These are phyloP conservation scores for Yamadazyma sp. DNA, from an alignment of 1,139 yeast species.

Conservation along the genomic window DNA sequence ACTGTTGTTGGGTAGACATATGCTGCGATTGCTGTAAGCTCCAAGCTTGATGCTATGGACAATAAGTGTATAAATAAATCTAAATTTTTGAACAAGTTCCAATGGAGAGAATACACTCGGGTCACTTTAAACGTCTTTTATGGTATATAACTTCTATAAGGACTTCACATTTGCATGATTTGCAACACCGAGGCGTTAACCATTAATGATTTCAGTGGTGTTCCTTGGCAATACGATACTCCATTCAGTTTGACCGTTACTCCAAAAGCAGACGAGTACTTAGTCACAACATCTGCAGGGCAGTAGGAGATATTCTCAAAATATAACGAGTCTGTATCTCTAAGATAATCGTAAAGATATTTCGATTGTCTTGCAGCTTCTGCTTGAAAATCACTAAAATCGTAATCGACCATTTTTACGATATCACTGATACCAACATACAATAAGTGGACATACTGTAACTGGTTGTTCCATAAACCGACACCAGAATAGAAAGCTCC, in stretches of 20 bases:
- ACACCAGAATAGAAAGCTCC: conserved; percentile 24
- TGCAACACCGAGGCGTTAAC: conserved; percentile 18
- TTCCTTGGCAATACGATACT: conserved; percentile 3
- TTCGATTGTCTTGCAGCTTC: conserved; percentile 24
- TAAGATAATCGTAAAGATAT: conserved; percentile 14
- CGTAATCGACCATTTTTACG: conserved; percentile 8
- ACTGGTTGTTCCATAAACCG: conserved; percentile 27
- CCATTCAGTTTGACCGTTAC: conserved; percentile 1
- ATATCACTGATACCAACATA: conserved; percentile 28
- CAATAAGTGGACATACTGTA: conserved; percentile 13
- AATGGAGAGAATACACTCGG: too few species aligned
- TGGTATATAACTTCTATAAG: too few species aligned
- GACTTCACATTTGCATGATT: conserved; percentile 19
- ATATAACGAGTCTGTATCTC: conserved; percentile 7
- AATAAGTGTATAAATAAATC: too few species aligned
- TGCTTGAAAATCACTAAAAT: conserved; percentile 13
- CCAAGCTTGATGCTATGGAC: too few species aligned
- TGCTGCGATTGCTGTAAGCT: too few species aligned
- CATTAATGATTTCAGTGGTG: conserved; percentile 11
- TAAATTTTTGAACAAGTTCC: too few species aligned
- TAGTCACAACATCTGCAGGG: conserved; percentile 2
- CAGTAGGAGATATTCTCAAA: conserved; percentile 5
- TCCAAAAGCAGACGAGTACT: conserved; percentile 3
- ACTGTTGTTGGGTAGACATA: conserved; percentile 1
- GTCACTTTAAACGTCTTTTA: too few species aligned